Evolutionary conservation across 2,329 filamentous ascomycete species (phyloP), one percentile per base, ranked within the genome.

Genomic region (Xylariaceae sp.): DNA sequence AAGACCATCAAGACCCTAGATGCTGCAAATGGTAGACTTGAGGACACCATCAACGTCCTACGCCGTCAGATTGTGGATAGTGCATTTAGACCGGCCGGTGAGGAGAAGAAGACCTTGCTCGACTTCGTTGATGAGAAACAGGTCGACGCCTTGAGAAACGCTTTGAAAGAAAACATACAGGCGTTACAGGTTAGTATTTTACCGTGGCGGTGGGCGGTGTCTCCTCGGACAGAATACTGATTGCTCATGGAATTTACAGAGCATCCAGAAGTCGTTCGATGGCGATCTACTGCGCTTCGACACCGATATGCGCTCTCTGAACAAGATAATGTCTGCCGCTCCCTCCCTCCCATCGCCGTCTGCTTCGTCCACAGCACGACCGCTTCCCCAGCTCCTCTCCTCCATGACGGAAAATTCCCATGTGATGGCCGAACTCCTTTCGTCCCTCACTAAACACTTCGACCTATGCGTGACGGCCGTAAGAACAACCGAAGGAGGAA

Each of bases 401-500:
- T 78, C 79, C 2, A 80, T 96, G 37, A 86, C 93, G 61, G 80
- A 80, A 14, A 87, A 93, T 64, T 93, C 93, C 0, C 87, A 90
- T 60, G 86, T 88, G 65, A 93, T 96, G 86, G 93, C 93, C 4
- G 81, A 88, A 54, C 81, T 91, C 4, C 83, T 98, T 1, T 84
- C 91, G 54, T 91, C 89, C 0, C 78, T 98, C 3, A 92, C 91
- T 7, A 85, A 83, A 21, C 93, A 98, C 74, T 97, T 96, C 70
- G 93, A 98, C 72, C 85, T 96, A 62, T 97, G 93, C 72, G 90
- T 96, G 14, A 93, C 89, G 1, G 93, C 93, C 0, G 88, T 97
- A 43, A 90, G 92, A 57, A 91, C 93, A 48, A 97, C 93, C 2
- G 92, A 96, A 75, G 89, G 89, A 26, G 89, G 88, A 4, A 86